Evolutionary conservation across 305 asterid species (phyloP).

Genomic region (Galium porrigens): DNA sequence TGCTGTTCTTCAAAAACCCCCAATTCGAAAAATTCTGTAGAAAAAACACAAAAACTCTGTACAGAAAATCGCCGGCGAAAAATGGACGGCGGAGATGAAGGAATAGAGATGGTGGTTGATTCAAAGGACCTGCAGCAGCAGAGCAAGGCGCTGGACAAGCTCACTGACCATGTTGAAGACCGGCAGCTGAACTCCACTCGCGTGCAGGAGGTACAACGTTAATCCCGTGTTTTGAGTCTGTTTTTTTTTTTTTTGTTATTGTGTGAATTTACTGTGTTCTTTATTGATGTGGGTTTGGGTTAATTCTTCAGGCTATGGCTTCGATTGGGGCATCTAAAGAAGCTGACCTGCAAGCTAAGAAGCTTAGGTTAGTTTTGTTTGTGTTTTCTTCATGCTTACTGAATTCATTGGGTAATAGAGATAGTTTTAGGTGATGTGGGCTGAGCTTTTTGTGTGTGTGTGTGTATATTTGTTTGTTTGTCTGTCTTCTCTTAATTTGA

Average conservation of each 20-base stretch:
- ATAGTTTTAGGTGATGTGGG: neutral
- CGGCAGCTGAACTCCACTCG: conserved; percentile 92
- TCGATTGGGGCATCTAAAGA: conserved; percentile 74
- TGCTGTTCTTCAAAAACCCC: neutral
- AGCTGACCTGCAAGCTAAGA: conserved; percentile 88
- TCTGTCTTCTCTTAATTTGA: neutral
- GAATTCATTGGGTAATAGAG: too few relatives aligned
- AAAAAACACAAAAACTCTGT: neutral
- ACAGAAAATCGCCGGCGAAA: neutral
- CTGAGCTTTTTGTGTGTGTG: neutral
- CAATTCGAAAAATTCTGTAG: neutral
- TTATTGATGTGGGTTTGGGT: neutral
- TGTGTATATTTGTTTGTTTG: neutral
- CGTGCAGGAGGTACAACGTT: conserved; percentile 52
- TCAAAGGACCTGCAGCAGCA: conserved; percentile 89
- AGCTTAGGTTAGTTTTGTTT: conserved; percentile 42
- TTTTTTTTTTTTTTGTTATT: neutral
- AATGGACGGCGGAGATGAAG: conserved; percentile 77
- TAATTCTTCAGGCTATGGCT: conserved; percentile 70
- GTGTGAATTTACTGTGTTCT: neutral
- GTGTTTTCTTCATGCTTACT: neutral
- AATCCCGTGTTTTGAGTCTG: neutral
- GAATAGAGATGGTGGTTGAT: conserved; percentile 42
- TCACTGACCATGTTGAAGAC: conserved; percentile 95
- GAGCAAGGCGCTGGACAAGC: conserved; percentile 86